Conservation (phyloP, 1,284 basidiomycete genomes). For the Marasmius oreades region DNA sequence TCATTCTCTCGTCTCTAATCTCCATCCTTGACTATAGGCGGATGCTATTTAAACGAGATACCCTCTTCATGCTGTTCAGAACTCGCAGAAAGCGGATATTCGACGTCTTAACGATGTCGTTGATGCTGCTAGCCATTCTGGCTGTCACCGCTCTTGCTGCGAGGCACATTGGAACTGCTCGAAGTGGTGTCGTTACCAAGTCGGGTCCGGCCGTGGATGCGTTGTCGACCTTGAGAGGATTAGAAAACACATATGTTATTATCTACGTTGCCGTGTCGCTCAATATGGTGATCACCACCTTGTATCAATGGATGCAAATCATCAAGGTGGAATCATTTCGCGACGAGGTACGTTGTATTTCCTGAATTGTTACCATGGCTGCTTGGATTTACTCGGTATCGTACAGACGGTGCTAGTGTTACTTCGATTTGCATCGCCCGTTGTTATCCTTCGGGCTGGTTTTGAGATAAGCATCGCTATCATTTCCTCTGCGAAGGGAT, state of each 20-base stretch:
- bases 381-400: background rate
- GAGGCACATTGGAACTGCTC: background rate
- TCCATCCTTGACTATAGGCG: background rate
- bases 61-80: background rate
- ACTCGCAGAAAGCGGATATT: background rate
- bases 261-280: background rate
- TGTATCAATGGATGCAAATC: background rate
- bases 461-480: background rate
- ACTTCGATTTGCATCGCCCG: background rate
- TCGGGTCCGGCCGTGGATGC: background rate
- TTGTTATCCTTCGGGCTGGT: background rate
- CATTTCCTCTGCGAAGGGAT: background rate
- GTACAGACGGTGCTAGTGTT: background rate
- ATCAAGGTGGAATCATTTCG: background rate
- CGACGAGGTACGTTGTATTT: background rate
- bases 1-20: background rate
- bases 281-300: background rate
- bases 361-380: background rate
- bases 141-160: background rate
- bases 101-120: background rate
- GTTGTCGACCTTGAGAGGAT: background rate
- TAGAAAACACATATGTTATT: background rate
- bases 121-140: background rate
- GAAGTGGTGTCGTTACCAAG: background rate
- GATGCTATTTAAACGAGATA: background rate